Evolutionary conservation across 2,329 filamentous ascomycete genomes (phyloP), one percentile per base, ranked within the genome.

Genomic region (Ceratocystiopsis minuta): DNA sequence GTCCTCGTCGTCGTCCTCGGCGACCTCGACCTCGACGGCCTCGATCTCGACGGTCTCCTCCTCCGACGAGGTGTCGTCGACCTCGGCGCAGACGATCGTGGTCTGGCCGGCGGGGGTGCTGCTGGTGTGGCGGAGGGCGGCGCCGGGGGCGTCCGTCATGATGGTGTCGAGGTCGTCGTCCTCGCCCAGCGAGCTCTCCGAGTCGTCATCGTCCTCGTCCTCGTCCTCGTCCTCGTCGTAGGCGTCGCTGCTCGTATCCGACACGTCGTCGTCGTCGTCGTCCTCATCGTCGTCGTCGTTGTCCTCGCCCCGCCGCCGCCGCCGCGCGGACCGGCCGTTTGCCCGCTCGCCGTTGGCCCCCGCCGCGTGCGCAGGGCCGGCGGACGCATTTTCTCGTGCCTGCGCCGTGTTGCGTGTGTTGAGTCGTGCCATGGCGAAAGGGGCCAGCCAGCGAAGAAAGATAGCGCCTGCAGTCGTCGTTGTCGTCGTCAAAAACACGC

Each of bases 1-100:
- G 58, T 78, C 74, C 55, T 80, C 75, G 48, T 75, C 73, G 45
- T 75, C 73, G 44, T 78, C 66, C 40, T 72, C 65, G 40, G 68
- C 66, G 44, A 67, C 65, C 28, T 64, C 61, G 40, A 66, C 64
- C 40, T 66, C 61, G 43, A 67, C 61, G 16, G 61, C 56, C 36
- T 64, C 60, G 38, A 58, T 59, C 49, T 41, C 43, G 34, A 44
- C 37, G 12, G 36, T 40, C n/a, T 46, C 47, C 6, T 39, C 35
- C 24, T 41, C 41, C 24, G 24, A 28, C 24, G 24, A 28, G 24
- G 24, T 28, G 9, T 28, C 24, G 24, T 28, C 24, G 24, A 28
- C 24, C 24, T 28, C 24, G 24, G 4, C 7, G 20, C 24, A 28
- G 7, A 28, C 24, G 24, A 28, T 10, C 24, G 24, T 28, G 6